Conservation (phyloP, 2,329 filamentous ascomycete genomes). For the Hypomyces rosellus region DNA sequence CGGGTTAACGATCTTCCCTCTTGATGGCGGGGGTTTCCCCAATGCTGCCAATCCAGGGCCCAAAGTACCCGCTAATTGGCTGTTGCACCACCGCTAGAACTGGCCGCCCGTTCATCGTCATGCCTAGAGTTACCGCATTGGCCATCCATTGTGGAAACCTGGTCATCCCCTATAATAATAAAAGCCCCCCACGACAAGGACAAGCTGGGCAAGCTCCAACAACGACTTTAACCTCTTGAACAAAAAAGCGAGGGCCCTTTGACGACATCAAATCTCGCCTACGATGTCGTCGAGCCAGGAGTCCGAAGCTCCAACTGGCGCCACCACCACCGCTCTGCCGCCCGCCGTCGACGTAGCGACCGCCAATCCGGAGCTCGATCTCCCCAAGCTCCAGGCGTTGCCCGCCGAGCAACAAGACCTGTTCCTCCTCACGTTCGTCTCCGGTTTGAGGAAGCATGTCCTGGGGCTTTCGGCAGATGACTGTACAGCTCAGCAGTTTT, state of each 20-base stretch:
- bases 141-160: slow-evolving; percentile 1
- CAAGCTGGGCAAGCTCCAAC: no score
- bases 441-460: slow-evolving; percentile 76
- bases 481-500: slow-evolving; percentile 81
- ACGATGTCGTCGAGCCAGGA: slow-evolving; percentile 33
- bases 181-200: not conserved
- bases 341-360: slow-evolving; percentile 33
- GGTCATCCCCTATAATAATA: not conserved
- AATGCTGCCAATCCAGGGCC: slow-evolving; percentile 5
- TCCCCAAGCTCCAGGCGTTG: slow-evolving; percentile 80
- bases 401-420: slow-evolving; percentile 94
- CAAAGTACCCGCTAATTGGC: slow-evolving; percentile 13
- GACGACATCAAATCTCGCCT: slow-evolving; percentile 2
- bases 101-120: slow-evolving; percentile 11
- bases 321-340: slow-evolving; percentile 21
- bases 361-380: slow-evolving; percentile 72
- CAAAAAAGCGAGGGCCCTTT: not conserved
- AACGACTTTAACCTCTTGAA: not conserved
- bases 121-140: not conserved
- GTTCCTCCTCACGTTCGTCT: slow-evolving; percentile 83
- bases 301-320: slow-evolving; percentile 26
- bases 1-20: slow-evolving; percentile 27
- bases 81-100: slow-evolving; percentile 8
- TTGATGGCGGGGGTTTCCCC: slow-evolving; percentile 4
- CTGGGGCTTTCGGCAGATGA: slow-evolving; percentile 67